Evolutionary conservation across 257 asterid genomes (phyloP), one percentile per base, ranked within the genome.

Genomic region (Scutellaria baicalensis): DNA sequence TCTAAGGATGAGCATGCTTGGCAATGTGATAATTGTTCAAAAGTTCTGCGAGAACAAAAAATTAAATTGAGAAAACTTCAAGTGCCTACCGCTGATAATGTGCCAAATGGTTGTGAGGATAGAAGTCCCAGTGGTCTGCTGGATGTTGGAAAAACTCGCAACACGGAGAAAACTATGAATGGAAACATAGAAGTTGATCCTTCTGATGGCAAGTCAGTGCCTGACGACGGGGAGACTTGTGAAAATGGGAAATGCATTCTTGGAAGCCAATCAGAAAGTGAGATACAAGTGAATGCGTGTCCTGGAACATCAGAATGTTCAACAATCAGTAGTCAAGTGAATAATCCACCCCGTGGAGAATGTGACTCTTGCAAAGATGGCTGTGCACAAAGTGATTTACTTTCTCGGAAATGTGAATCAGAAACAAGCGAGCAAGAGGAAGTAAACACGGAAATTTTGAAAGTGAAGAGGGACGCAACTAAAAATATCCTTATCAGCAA

Each of bases 11-110:
- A 91, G 67, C 95, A 93, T 60, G 97, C 93, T 57, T 89, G 99
- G 99, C 79, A 87, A 69, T 93, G 99, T 70, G 97, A 91, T 73
- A 89, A 86, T 74, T 93, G 99, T 77, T 84, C 97, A 40, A 93
- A 87, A 78, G 39, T 78, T 81, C 50, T 89, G 67, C 85, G 52
- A 47, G 89, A 81, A 64, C 82, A 77, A 73, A 85, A 57, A 70
- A 66, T 33, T 47, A 69, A 72, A 78, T 66, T 61, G 36, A 80
- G 77, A 77, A 82, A 75, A 71, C 70, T 69, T 68, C 68, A 18
- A 59, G 75, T 71, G 59, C 75, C 75, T 60, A 6, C 49, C 35
- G 45, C 77, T 9, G 79, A 75, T 43, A 23, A 23, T 33, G 60
- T 54, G 59, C 60, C 54, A 12, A 83, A 78, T 62, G 83, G 73